These are phyloP conservation scores for Cyamopsis tetragonoloba DNA, from an alignment of 306 rosid genomes.

Conservation along the genomic window DNA sequence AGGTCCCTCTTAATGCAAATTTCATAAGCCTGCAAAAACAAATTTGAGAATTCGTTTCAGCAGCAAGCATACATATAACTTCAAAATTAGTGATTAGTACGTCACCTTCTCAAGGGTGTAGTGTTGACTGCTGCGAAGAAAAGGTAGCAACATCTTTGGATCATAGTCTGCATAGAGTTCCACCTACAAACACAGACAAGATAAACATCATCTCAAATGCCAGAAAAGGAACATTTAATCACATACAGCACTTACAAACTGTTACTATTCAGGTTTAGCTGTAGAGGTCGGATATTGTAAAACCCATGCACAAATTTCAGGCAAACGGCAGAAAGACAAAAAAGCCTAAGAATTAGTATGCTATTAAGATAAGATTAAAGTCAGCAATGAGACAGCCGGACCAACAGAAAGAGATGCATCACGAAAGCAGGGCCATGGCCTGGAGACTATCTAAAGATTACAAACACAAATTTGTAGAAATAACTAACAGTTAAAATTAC, in stretches of 20 bases:
- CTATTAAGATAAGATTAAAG: not conserved
- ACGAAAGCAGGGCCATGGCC: not conserved
- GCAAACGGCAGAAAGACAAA: not conserved
- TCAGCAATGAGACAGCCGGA: constrained; percentile 9
- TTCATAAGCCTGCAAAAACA: constrained; percentile 77
- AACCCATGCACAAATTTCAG: not conserved
- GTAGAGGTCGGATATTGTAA: not conserved
- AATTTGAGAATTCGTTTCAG: constrained; percentile 21
- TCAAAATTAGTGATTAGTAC: constrained; percentile 21
- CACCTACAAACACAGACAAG: constrained; percentile 49
- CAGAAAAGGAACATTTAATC: constrained; percentile 7
- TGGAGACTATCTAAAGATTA: not conserved
- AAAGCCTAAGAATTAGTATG: not conserved
- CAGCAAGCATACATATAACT: constrained; percentile 11
- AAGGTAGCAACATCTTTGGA: constrained; percentile 86
- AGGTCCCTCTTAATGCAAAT: constrained; percentile 64
- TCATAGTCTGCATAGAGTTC: constrained; percentile 97
- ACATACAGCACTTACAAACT: not conserved
- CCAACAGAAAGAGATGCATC: constrained; percentile 7
- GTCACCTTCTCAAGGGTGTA: constrained; percentile 89
- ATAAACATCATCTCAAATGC: constrained; percentile 9
- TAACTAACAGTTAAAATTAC: not conserved
- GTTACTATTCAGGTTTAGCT: not conserved
- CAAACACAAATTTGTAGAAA: not conserved
- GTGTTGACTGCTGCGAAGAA: constrained; percentile 96